Evolutionary conservation across 2,329 filamentous ascomycete species (phyloP), one percentile per base, ranked within the genome.

Genomic region (Phaeophleospora eucalypticola): DNA sequence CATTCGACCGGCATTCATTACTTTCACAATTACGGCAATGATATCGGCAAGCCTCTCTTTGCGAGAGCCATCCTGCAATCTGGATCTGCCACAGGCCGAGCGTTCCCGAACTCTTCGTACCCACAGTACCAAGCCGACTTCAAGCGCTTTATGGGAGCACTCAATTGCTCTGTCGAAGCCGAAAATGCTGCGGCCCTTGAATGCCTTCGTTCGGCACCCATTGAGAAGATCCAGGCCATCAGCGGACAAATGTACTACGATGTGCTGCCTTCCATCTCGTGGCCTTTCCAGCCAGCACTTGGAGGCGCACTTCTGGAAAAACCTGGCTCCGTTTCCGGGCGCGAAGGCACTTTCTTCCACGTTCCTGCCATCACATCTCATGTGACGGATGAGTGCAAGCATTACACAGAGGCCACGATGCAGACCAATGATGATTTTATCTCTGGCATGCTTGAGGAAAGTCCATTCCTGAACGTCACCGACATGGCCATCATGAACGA

Each of bases 1-100:
- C 82, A 86, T 64, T 81, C 80, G 49, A 76, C 85, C 53, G 83
- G 83, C 2, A 83, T 87, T 57, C 83, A 86, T 54, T 65, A 87
- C 16, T 77, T 86, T 56, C 66, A 74, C 51, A 63, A 68, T 32
- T 62, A 69, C 15, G 60, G 67, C 14, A 49, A 51, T 8, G 37
- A 48, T 9, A 60, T 62, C 2, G 49, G 44, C 1, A 51, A 48
- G 24, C 49, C 49, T 2, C 60, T 73, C 9, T 76, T 75, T 46
- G 70, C 74, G 43, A 65, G 69, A 29, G 72, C 65, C 4, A 65
- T 75, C 14, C 64, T 74, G 7, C 71, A 75, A 55, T 73, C 70
- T 2, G 71, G 73, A 1, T 66, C 69, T 1, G 64, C 70, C 0
- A 75, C 73, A 0, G 72, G 72, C 2, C 68, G 73, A 3, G 71